Base-by-base conservation (phyloP, 768 basidiomycete genomes). In the Russula abietina region DNA sequence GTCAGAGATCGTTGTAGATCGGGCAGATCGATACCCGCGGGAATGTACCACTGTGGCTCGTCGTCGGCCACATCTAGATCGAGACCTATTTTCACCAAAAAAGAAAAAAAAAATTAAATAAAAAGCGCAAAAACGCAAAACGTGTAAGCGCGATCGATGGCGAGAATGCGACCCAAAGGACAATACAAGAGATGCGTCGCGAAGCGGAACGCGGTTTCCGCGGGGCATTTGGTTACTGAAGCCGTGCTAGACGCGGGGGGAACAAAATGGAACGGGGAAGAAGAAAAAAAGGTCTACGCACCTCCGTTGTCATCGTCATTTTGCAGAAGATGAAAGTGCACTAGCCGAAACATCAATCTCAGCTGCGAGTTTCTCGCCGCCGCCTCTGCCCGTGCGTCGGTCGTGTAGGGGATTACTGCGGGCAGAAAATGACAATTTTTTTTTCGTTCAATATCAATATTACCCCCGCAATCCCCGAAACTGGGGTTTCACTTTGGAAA, bases 31-130 rank as follows among this genome's bases (percentile, higher is more conserved):
- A 92, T 78, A n/a, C 77, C 73, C 10, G 85, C 81, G 33, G 95
- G 93, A 55, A 97, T 80, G 65, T 84, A 86, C 93, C 94, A 98
- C 71, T 92, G 84, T 33, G 87, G 75, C 69, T 91, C 89, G 32
- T 91, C 89, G 32, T 87, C 83, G 45, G 45, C 11, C 32, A 80
- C 81, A 68, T 81, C 88, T 88, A 39, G 14, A 51, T 12, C 45
- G 10, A 46, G 22, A 46, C 45, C 45, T 46, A 22, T 11, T 46
- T 46, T 19, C 10, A 3, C 9, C 41, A n/a, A 43, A n/a, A 43
- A 43, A n/a, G 19, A 43, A 10, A 26, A 24, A 36, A 19, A 48
- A 24, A 36, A 19, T 22, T 11, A 48, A 22, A 22, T 6, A 10
- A 48, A 48, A 49, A 22, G 33, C 24, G 32, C 61, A 53, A 36